Conservation (phyloP, 495 filamentous ascomycete species). For the Podospora fimiseda region DNA sequence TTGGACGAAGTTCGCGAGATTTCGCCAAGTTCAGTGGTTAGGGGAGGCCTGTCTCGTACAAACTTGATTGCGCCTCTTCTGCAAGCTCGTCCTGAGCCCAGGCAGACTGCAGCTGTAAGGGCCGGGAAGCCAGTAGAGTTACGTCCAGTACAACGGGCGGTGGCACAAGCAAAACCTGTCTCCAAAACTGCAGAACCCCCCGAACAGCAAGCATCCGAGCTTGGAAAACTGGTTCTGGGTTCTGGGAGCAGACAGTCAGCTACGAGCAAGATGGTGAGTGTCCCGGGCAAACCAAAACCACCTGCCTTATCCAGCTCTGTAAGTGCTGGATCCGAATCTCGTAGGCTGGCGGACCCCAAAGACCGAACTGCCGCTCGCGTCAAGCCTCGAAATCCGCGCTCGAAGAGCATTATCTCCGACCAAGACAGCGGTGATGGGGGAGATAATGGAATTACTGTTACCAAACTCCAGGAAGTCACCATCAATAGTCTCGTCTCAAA, state of each 20-base stretch:
- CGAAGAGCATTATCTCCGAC: constrained; percentile 13
- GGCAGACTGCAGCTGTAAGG: not conserved
- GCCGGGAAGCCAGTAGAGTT: not conserved
- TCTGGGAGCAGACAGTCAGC: no score
- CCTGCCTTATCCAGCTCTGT: no score
- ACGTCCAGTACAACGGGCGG: no score
- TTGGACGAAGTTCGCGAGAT: not conserved
- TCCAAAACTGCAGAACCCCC: no score
- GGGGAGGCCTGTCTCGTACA: not conserved
- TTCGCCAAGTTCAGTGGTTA: not conserved
- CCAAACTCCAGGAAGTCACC: not conserved
- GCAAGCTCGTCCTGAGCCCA: not conserved
- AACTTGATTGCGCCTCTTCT: not conserved
- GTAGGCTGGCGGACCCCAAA: not conserved
- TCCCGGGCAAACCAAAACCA: no score
- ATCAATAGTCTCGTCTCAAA: not conserved
- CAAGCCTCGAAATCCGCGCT: not conserved
- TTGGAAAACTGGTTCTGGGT: no score
- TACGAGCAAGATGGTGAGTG: no score
- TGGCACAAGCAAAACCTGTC: no score
- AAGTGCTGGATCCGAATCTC: no score
- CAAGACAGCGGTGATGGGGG: constrained; percentile 3
- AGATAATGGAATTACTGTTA: no score
- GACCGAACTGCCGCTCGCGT: not conserved
- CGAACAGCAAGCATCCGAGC: no score